phyloP scores from a whole-genome alignment of 1,284 basidiomycete species.

The Marasmius tenuissimus region DNA sequence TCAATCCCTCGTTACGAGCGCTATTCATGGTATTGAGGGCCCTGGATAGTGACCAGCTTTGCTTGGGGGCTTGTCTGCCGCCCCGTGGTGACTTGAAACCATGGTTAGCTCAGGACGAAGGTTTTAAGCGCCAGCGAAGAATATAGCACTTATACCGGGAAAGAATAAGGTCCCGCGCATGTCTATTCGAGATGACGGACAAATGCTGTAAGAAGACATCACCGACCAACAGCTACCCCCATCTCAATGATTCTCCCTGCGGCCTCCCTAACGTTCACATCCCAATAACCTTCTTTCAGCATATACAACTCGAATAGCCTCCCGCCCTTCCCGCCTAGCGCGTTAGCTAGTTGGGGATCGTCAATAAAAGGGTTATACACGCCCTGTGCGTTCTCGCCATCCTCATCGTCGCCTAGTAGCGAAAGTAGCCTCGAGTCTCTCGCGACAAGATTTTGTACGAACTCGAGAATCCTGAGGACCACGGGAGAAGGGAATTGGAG shows the following conservation, averaged over 20 bases:
- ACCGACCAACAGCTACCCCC: constrained; percentile 12
- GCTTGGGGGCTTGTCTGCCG: too few species aligned
- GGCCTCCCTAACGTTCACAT: constrained; percentile 57
- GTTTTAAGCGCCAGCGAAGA: too few species aligned
- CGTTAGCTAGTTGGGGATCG: constrained; percentile 81
- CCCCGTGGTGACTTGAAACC: too few species aligned
- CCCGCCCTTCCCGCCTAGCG: constrained; percentile 68
- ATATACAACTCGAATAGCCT: constrained; percentile 70
- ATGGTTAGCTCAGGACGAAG: too few species aligned
- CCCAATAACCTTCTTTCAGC: constrained; percentile 59
- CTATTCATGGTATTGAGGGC: too few species aligned
- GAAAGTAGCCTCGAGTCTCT: constrained; percentile 83
- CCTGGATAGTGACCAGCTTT: too few species aligned
- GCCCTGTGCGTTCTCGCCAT: constrained; percentile 45
- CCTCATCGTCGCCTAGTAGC: constrained; percentile 86
- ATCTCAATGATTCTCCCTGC: constrained; percentile 51
- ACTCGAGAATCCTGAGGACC: constrained; percentile 68
- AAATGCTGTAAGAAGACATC: background rate
- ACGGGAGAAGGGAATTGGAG: constrained; percentile 77
- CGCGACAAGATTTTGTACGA: constrained; percentile 70
- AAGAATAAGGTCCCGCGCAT: too few species aligned
- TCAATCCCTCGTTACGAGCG: too few species aligned
- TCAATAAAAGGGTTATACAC: constrained; percentile 81
- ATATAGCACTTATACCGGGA: too few species aligned
- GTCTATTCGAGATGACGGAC: background rate